phyloP scores from a whole-genome alignment of 2,329 filamentous ascomycete genomes.

The Pseudocercospora eumusae region DNA sequence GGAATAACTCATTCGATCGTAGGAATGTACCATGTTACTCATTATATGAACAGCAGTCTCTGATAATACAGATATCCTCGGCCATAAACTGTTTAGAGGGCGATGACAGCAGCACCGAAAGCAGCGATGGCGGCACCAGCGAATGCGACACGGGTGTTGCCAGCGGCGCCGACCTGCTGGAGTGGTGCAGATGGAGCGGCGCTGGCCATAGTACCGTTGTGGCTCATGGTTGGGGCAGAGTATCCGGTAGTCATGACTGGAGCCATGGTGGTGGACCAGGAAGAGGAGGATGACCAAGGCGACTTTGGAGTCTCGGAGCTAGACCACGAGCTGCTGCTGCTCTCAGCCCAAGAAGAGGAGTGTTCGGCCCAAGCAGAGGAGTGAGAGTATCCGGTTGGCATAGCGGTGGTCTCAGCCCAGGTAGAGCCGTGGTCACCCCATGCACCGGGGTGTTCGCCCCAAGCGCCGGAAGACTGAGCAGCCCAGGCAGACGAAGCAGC shows the following conservation, averaged over 20 bases:
- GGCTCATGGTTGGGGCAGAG: background rate
- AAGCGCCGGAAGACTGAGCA: constrained; percentile 4
- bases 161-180: constrained; percentile 17
- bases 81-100: too few relatives aligned
- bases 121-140: constrained; percentile 43
- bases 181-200: constrained; percentile 4
- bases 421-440: background rate
- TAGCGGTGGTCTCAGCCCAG: constrained; percentile 9
- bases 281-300: background rate
- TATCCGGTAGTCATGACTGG: background rate
- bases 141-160: constrained; percentile 51
- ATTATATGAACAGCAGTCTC: background rate
- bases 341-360: background rate
- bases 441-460: background rate
- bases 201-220: constrained; percentile 12
- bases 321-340: background rate
- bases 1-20: background rate
- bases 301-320: constrained; percentile 1
- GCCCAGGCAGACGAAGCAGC: constrained; percentile 5
- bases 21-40: background rate
- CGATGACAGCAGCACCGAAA: constrained; percentile 33
- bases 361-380: background rate
- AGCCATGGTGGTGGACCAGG: constrained; percentile 1
- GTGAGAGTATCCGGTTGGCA: background rate
- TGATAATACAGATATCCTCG: background rate